Percentiles rank a stretch among this genome's conserved stretches.
Conservation (phyloP, 2,329 filamentous ascomycete species). For the Curvularia sp. region DNA sequence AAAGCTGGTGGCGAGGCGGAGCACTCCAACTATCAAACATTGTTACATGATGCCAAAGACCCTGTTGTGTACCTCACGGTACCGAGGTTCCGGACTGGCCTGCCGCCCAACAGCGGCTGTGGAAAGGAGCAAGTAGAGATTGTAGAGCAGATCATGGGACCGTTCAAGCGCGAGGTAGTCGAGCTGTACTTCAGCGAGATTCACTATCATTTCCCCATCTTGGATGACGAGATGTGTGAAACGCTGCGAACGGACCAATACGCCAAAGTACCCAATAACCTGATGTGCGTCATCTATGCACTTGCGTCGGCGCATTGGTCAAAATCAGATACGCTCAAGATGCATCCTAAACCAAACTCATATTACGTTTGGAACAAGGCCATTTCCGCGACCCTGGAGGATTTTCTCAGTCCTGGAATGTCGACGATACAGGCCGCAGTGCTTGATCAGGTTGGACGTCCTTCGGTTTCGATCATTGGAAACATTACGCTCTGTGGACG, state of each 20-base stretch:
- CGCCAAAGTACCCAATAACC: conserved; percentile 43
- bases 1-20: conserved; percentile 40
- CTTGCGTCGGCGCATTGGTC: conserved; percentile 49
- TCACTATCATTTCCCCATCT: conserved; percentile 50
- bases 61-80: conserved; percentile 56
- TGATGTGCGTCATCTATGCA: conserved; percentile 52
- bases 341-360: conserved; percentile 47
- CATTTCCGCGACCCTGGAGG: conserved; percentile 52
- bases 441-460: conserved; percentile 52
- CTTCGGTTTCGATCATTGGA: conserved; percentile 51
- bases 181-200: conserved; percentile 55
- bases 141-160: conserved; percentile 51
- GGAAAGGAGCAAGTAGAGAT: conserved; percentile 52
- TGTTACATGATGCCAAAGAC: conserved; percentile 54
- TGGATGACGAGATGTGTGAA: conserved; percentile 50
- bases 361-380: conserved; percentile 54
- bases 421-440: conserved; percentile 51
- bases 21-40: conserved; percentile 56
- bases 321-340: conserved; percentile 45
- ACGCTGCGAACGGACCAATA: conserved; percentile 46
- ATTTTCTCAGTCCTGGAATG: conserved; percentile 52
- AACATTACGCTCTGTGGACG: conserved; percentile 63
- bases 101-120: conserved; percentile 44
- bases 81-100: conserved; percentile 57
- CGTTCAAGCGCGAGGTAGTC: conserved; percentile 49